Base-by-base conservation (phyloP, 2,329 filamentous ascomycete species). In the Claviceps quebecensis region DNA sequence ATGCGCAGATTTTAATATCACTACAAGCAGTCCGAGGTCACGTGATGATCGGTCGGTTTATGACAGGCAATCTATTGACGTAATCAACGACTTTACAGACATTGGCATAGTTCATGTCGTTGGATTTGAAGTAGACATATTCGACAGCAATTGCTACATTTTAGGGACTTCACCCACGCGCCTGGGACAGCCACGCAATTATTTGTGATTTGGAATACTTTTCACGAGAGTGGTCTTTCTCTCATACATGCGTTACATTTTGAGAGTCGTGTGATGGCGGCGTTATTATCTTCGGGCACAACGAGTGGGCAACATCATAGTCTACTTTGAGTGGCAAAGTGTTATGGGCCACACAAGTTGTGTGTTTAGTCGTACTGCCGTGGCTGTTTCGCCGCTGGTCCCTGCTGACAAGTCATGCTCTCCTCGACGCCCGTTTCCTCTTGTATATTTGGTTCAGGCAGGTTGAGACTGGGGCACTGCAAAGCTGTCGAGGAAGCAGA, bases 121-220 rank as follows among this genome's bases (percentile, higher is more conserved):
- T 50, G 48, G 47, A 47, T 53, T 53, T 50, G 80, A 51, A 78
- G 76, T 38, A 85, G 81, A 59, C 45, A 43, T 44, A 53, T 53
- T 46, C 48, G 45, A 50, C 81, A 81, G 48, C 81, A 83, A 56
- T 78, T 83, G 54, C 68, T 72, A 58, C 80, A 84, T 62, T 78
- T 83, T 58, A 83, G 78, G 60, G 71, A 57, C 80, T 61, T 78
- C 39, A 44, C 51, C 23, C n/a, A 43, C 13, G 8, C 23, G 19
- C 36, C 38, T 46, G 48, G 19, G 54, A 53, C 54, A 54, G 55
- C 49, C 55, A 55, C 52, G 54, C 52, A 50, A 39, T 9, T 34
- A 57, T 55, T 59, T 56, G 59, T 49, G 52, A 48, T 56, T 53
- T 56, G 53, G 56, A 54, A 52, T 53, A 55, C 45, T 46, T 46